Evolutionary conservation across 768 basidiomycete genomes (phyloP), one percentile per base, ranked within the genome.

Genomic region (Lactarius sp.): DNA sequence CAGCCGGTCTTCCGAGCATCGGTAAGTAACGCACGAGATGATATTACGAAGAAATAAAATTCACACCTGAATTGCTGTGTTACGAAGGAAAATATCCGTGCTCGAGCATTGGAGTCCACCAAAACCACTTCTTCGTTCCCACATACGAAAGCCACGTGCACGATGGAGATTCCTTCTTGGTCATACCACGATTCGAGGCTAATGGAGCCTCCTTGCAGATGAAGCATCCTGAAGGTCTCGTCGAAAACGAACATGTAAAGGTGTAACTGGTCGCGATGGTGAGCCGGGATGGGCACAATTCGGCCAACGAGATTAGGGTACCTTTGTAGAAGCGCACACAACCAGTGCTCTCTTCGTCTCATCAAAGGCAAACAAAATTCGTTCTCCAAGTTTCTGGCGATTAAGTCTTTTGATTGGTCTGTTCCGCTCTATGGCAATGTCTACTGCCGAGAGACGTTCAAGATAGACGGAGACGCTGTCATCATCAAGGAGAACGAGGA

Each of bases 81-180:
- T 1, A 81, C 70, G 51, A 85, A 66, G 1, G 84, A 86, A 64
- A 78, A 85, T 6, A 86, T 75, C 8, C 84, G 73, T 3, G 75
- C 79, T 8, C 75, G 75, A 0, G 72, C 71, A 2, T 60, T 67
- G 2, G 76, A 75, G 60, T 86, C 85, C 2, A 85, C 71, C 0
- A 86, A 67, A 0, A 81, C 66, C 4, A 86, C 57, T 55, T 86
- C 85, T 62, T 86, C 84, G 33, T 69, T 77, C 4, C 82, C 81
- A 39, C 71, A 71, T 0, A 83, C 73, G 61, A 83, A 83, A 46
- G 77, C 74, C 4, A 78, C 71, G 16, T 74, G 72, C 1, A 51
- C 60, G 22, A 85, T 74, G 3, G 58, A 54, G 1, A 64, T n/a
- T 2, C 61, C 67, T 0, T 67, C 63, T 22, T 54, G 53, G 10